Base-by-base conservation (phyloP, 1,284 basidiomycete species). In the Chalciporus sp. region DNA sequence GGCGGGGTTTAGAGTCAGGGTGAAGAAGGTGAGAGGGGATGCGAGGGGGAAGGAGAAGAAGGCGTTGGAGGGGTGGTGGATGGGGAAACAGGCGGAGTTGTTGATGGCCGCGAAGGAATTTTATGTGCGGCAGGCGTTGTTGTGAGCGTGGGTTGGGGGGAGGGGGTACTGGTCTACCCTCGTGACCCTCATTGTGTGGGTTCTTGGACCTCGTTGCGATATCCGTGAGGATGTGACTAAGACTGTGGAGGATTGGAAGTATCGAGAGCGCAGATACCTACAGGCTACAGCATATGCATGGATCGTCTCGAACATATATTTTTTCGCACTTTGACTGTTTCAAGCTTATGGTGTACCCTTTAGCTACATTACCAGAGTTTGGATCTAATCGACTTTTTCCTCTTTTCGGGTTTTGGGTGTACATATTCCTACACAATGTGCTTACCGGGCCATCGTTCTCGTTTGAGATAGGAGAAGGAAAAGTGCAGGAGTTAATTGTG, bases 11-110 rank as follows among this genome's bases (percentile, higher is more conserved):
- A 71, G 66, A 42, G 74, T 94, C 42, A 84, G 79, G 41, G 79
- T 94, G 39, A 95, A 95, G 76, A 80, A 75, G 41, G 81, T 95
- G 44, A 72, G 84, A 52, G 76, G 75, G 12, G 83, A 85, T 11
- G 73, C 75, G 58, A 78, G 90, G 67, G 77, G 73, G 58, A 70
- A 71, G 46, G 82, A 85, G 20, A 83, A 82, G 69, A 63, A 64
- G 49, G 77, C 83, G 57, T 76, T 90, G 27, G 71, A 80, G 67
- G 72, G 64, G 42, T 71, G 74, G 61, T 94, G 91, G 92, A 69
- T 67, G 28, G 76, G 76, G 42, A 77, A 79, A 65, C 83, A 90
- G 72, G 68, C 69, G 50, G 71, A 76, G 41, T 65, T 88, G 58
- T 70, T 94, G 63, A 66, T 64, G 28, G 68, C 66, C 14, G 78